These are phyloP conservation scores for Pseudoturritis turrita DNA, from an alignment of 345 rosid genomes.

Conservation along the genomic window DNA sequence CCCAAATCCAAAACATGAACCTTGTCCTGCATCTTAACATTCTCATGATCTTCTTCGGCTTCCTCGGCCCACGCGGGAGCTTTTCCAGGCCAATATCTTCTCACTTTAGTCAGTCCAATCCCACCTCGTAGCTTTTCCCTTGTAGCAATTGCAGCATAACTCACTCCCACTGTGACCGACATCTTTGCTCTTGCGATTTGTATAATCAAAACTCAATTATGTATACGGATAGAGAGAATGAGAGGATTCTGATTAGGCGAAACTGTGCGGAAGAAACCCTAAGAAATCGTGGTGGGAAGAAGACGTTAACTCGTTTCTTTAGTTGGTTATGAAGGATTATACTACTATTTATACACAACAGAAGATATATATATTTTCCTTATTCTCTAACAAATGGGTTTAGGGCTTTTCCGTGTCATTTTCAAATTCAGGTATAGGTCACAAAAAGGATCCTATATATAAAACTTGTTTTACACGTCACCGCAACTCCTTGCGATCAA, in stretches of 20 bases:
- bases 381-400: too few relatives aligned
- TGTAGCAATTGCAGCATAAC: constrained; percentile 43
- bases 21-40: constrained; percentile 38
- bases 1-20: constrained; percentile 35
- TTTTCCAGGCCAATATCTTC: constrained; percentile 64
- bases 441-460: too few relatives aligned
- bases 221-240: too few relatives aligned
- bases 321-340: too few relatives aligned
- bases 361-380: not conserved
- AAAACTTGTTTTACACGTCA: too few relatives aligned
- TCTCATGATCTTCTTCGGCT: constrained; percentile 48
- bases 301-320: too few relatives aligned
- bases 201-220: not conserved
- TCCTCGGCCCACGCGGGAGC: constrained; percentile 64
- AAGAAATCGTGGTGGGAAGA: too few relatives aligned
- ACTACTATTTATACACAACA: not conserved
- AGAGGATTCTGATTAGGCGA: too few relatives aligned
- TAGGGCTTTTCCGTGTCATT: too few relatives aligned
- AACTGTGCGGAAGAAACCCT: too few relatives aligned
- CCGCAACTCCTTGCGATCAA: too few relatives aligned
- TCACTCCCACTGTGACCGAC: constrained; percentile 68
- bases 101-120: constrained; percentile 51
- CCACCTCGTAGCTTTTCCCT: constrained; percentile 58
- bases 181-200: constrained; percentile 18
- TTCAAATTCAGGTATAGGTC: not conserved